Percentiles rank a stretch among this genome's conserved stretches.
These are phyloP conservation scores for Pinus taeda DNA, from an alignment of 75 land plant species.

Conservation along the genomic window DNA sequence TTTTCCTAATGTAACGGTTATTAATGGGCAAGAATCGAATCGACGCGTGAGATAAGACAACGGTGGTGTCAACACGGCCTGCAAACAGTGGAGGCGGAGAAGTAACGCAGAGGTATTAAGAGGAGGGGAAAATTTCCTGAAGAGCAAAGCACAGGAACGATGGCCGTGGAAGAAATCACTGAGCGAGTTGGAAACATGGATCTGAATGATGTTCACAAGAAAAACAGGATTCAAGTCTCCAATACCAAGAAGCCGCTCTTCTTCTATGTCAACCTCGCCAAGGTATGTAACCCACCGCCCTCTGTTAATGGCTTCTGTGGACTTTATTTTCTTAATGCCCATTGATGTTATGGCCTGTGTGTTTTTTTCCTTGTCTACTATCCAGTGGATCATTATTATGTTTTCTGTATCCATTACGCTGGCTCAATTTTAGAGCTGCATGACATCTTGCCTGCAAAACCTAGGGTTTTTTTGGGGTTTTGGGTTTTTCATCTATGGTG, in stretches of 20 bases:
- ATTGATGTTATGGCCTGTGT: background rate
- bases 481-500: background rate
- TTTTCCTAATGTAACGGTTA: background rate
- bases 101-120: background rate
- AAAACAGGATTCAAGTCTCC: constrained; percentile 67
- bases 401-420: background rate
- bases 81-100: background rate
- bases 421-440: too few relatives aligned
- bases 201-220: background rate
- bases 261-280: constrained; percentile 74
- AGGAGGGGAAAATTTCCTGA: background rate
- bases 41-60: background rate
- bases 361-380: background rate
- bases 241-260: constrained; percentile 74
- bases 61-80: background rate
- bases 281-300: constrained; percentile 21
- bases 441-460: background rate
- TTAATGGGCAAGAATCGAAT: background rate
- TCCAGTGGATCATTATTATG: background rate
- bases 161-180: background rate
- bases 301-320: too few relatives aligned
- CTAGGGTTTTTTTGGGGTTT: background rate
- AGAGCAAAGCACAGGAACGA: background rate
- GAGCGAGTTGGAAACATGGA: background rate
- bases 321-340: background rate